These are phyloP conservation scores for Nissolia schottii DNA, from an alignment of 306 rosid genomes.

Conservation along the genomic window DNA sequence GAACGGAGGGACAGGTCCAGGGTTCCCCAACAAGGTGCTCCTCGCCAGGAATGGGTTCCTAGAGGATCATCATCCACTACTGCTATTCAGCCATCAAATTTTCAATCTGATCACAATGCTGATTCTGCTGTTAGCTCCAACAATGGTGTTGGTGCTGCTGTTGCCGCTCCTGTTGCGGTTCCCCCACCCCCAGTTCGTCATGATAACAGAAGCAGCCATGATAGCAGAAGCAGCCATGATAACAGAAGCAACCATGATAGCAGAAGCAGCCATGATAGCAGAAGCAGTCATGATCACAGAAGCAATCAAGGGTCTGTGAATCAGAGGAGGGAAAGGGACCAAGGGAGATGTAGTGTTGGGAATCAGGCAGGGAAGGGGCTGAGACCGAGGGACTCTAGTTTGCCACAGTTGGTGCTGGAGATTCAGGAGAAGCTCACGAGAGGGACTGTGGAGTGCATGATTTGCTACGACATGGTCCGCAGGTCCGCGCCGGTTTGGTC, in stretches of 20 bases:
- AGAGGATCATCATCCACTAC: constrained; percentile 37
- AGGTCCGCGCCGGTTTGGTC: constrained; percentile 89
- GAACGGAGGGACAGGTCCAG: constrained; percentile 62
- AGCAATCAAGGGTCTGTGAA: constrained; percentile 27
- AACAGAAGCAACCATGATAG: too few relatives aligned
- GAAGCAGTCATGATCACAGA: too few relatives aligned
- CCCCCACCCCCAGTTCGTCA: not conserved
- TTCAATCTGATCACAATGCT: not conserved
- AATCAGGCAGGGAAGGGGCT: constrained; percentile 32
- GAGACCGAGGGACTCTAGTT: constrained; percentile 36
- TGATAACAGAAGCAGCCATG: too few relatives aligned
- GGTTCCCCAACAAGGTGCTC: constrained; percentile 31
- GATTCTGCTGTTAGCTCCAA: constrained; percentile 12
- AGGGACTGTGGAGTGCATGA: constrained; percentile 84
- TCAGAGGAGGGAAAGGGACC: constrained; percentile 40
- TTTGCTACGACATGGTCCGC: constrained; percentile 83
- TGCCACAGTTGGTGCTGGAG: constrained; percentile 89
- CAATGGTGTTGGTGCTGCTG: not conserved
- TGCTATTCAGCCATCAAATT: constrained; percentile 8
- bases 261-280: too few relatives aligned
- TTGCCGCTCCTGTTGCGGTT: not conserved
- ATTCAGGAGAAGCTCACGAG: constrained; percentile 79
- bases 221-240: too few relatives aligned
- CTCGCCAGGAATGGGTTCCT: constrained; percentile 67
- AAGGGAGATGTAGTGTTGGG: constrained; percentile 34